phyloP scores from a whole-genome alignment of 2,329 filamentous ascomycete genomes.

The Aureobasidium uvarum region DNA sequence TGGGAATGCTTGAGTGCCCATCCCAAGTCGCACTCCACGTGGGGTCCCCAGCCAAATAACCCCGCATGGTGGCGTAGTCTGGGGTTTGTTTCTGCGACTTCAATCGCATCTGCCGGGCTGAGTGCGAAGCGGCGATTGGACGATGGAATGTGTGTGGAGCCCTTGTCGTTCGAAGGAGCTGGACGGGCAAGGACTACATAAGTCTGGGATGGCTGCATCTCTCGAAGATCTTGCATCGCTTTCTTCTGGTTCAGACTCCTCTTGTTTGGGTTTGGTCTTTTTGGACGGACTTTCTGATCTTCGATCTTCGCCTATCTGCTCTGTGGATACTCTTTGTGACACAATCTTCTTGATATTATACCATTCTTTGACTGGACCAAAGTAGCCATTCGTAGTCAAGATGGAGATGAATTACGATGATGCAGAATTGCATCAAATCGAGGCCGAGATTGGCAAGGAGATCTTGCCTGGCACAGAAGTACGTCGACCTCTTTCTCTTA shows the following conservation, averaged over 20 bases:
- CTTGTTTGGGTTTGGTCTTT: background rate
- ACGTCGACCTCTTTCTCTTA: background rate
- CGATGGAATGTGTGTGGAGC: background rate
- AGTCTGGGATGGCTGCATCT: background rate
- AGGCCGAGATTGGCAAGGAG: conserved; percentile 53
- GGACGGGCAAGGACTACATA: background rate
- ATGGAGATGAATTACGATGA: conserved; percentile 51
- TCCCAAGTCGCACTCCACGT: background rate
- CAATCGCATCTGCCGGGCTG: background rate
- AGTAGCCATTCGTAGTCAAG: conserved; percentile 26
- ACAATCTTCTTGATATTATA: background rate
- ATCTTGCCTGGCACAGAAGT: conserved; percentile 57
- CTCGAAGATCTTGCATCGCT: background rate
- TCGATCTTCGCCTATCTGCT: background rate
- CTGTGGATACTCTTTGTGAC: background rate
- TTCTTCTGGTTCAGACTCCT: background rate
- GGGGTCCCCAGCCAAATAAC: background rate
- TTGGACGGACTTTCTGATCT: background rate
- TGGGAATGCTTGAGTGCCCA: conserved; percentile 3
- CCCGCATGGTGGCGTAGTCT: background rate
- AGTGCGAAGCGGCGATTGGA: background rate
- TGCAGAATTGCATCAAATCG: conserved; percentile 49
- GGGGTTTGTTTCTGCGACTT: background rate
- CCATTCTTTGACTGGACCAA: background rate
- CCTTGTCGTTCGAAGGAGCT: background rate